Evolutionary conservation across 2,329 filamentous ascomycete genomes (phyloP).

Genomic region (Drechslerella coelobrocha): DNA sequence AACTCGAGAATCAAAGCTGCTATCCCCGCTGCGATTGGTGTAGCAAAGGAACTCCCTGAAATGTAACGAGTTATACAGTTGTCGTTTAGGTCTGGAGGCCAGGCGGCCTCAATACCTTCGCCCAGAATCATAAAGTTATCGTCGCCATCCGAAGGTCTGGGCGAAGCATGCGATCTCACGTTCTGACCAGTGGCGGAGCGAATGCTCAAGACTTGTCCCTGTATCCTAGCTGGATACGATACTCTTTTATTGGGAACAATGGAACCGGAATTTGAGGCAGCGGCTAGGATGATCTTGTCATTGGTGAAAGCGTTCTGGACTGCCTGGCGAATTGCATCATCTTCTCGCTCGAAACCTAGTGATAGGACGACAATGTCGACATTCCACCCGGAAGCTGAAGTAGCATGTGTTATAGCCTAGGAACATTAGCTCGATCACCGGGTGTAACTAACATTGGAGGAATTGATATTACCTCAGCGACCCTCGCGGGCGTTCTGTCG

Average conservation of each 20-base stretch:
- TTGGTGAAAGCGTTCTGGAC: neutral
- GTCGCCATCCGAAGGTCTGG: neutral
- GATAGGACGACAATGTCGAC: constrained; percentile 12
- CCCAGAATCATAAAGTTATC: constrained; percentile 8
- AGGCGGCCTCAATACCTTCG: constrained; percentile 11
- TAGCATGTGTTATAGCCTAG: constrained; percentile 4
- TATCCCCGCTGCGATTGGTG: constrained; percentile 11
- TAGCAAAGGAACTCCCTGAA: constrained; percentile 13
- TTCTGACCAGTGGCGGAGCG: neutral
- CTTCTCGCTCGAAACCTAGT: constrained; percentile 1
- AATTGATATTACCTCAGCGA: constrained; percentile 7
- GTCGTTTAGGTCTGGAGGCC: neutral
- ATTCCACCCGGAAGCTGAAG: neutral
- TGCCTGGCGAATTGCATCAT: neutral
- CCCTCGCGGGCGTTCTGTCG: neutral
- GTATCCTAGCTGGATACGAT: constrained; percentile 5
- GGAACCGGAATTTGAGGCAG: constrained; percentile 15
- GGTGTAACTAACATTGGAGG: neutral
- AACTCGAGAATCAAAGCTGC: constrained; percentile 10
- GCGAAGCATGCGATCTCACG: constrained; percentile 4
- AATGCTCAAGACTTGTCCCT: constrained; percentile 11
- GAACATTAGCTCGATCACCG: neutral
- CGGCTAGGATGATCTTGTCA: constrained; percentile 7
- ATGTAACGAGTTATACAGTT: neutral
- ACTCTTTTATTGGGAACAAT: neutral